These are phyloP conservation scores for Torulaspora gathmanii DNA, from an alignment of 805 yeast genomes.

Conservation along the genomic window DNA sequence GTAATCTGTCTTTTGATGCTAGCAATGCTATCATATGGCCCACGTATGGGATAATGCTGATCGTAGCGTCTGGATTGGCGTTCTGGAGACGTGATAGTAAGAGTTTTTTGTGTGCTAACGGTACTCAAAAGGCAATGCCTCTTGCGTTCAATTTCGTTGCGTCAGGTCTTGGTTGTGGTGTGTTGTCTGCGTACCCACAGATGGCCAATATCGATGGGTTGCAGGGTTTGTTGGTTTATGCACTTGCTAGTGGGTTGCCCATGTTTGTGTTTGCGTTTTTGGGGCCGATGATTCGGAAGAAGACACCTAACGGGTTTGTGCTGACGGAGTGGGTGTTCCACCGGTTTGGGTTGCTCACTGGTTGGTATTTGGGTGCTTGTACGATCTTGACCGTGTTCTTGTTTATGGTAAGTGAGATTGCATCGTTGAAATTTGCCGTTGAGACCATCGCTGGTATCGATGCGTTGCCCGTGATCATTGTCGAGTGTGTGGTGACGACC, in stretches of 20 bases:
- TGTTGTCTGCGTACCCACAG: slow-evolving; percentile 77
- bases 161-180: slow-evolving; percentile 90
- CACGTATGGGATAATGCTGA: slow-evolving; percentile 52
- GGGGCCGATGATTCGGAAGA: slow-evolving; percentile 74
- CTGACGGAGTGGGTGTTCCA: slow-evolving; percentile 91
- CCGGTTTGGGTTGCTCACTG: slow-evolving; percentile 68
- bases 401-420: slow-evolving; percentile 81
- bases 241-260: slow-evolving; percentile 76
- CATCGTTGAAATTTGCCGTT: slow-evolving; percentile 74
- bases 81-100: slow-evolving; percentile 48
- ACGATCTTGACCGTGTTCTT: slow-evolving; percentile 80
- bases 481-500: slow-evolving; percentile 82
- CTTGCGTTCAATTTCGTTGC: slow-evolving; percentile 86
- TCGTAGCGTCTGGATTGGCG: slow-evolving; percentile 56
- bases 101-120: slow-evolving; percentile 69
- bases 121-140: slow-evolving; percentile 75
- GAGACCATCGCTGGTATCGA: slow-evolving; percentile 71
- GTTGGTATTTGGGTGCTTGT: slow-evolving; percentile 70
- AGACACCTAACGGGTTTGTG: slow-evolving; percentile 87
- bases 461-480: slow-evolving; percentile 75
- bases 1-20: slow-evolving; percentile 46
- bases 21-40: slow-evolving; percentile 62
- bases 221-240: slow-evolving; percentile 80
- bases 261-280: slow-evolving; percentile 74
- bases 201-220: slow-evolving; percentile 82